These are phyloP conservation scores for Diutina catenulata DNA, from an alignment of 1,139 yeast genomes.

Conservation along the genomic window DNA sequence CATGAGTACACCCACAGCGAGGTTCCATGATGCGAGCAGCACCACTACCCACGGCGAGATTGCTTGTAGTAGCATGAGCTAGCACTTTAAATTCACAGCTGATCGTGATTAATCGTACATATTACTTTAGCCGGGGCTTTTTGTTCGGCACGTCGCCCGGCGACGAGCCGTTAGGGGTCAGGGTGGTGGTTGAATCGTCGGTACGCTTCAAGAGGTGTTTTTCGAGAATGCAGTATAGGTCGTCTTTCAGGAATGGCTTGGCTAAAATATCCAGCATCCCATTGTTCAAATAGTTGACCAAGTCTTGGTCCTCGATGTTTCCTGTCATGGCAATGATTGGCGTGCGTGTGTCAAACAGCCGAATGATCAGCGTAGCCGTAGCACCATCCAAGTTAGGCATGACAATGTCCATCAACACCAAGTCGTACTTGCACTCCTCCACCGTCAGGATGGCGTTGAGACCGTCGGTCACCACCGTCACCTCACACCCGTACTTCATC, in stretches of 20 bases:
- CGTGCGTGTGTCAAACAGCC: constrained; percentile 71
- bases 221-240: constrained; percentile 60
- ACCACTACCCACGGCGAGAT: too few species aligned
- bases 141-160: constrained; percentile 1
- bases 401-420: constrained; percentile 86
- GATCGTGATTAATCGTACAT: too few species aligned
- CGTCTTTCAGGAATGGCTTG: constrained; percentile 84
- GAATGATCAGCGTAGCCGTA: constrained; percentile 76
- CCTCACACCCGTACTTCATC: constrained; percentile 82
- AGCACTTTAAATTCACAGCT: too few species aligned
- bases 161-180: background rate
- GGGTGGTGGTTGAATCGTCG: background rate
- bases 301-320: constrained; percentile 68
- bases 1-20: too few species aligned
- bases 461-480: constrained; percentile 89
- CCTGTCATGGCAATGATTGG: constrained; percentile 96
- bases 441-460: constrained; percentile 74
- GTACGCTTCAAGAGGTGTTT: constrained; percentile 38
- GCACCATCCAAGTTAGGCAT: constrained; percentile 95
- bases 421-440: constrained; percentile 65
- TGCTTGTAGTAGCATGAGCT: too few species aligned
- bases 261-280: constrained; percentile 91
- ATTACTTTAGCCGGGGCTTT: constrained; percentile 4
- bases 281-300: constrained; percentile 69
- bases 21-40: too few species aligned